A percentile compares a stretch with the other conserved stretches of the same genome.
These are phyloP conservation scores for Trichosporon sp. DNA, from an alignment of 1,284 basidiomycete genomes.

Conservation along the genomic window DNA sequence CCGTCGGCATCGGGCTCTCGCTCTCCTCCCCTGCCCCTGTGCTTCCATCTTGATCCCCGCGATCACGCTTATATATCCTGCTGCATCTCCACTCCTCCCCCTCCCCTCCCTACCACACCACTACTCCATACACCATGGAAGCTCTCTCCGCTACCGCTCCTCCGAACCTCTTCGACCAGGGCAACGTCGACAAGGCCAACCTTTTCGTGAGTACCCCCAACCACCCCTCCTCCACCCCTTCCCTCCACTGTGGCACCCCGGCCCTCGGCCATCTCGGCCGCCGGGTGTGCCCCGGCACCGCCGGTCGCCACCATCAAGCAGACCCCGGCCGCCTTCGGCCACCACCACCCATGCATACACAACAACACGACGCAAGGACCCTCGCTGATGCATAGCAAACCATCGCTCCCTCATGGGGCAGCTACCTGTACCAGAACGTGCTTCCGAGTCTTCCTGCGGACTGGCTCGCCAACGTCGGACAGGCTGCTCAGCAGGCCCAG, in stretches of 20 bases:
- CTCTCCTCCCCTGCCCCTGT: neutral
- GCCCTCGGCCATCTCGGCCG: neutral
- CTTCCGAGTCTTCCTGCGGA: conserved; percentile 28
- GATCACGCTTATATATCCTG: neutral
- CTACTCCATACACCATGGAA: neutral
- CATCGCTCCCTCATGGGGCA: conserved; percentile 38
- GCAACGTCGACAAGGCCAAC: neutral
- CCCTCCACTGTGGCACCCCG: neutral
- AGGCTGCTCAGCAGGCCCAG: neutral
- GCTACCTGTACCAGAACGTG: conserved; percentile 44
- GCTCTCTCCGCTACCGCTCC: neutral
- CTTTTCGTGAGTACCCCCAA: neutral
- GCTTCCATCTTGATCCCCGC: neutral
- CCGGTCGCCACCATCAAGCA: neutral
- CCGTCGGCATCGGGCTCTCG: neutral
- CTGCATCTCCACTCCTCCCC: neutral
- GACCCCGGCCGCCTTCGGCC: neutral
- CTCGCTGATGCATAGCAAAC: conserved; percentile 13
- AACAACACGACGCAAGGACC: neutral
- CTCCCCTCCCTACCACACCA: neutral
- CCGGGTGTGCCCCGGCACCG: neutral
- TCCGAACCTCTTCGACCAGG: conserved; percentile 2
- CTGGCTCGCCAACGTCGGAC: conserved; percentile 23
- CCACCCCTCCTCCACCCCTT: neutral
- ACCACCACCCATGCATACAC: neutral